Conservation (phyloP, 1,139 yeast genomes). For the Lodderomyces elongisporus region DNA sequence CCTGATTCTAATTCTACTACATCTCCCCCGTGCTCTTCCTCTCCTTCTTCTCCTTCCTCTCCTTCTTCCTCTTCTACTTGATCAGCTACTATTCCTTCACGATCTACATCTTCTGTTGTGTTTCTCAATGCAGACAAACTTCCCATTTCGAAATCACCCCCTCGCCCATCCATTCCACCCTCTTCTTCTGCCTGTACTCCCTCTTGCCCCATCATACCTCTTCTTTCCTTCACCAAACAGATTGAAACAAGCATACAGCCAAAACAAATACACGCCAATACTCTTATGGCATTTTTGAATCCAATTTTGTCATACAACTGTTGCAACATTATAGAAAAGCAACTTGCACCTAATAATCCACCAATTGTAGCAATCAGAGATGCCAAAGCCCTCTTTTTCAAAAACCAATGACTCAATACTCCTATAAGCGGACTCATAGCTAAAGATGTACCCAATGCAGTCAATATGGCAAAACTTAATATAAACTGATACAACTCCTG, state of each 20-base stretch:
- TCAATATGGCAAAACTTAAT: conserved; percentile 49
- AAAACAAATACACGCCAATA: conserved; percentile 47
- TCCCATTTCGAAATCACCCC: not conserved
- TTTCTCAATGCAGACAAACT: no score
- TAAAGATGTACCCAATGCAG: conserved; percentile 55
- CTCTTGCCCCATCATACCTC: no score
- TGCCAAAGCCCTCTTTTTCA: conserved; percentile 50
- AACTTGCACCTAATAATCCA: conserved; percentile 58
- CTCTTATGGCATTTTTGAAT: conserved; percentile 58
- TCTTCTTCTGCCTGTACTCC: conserved; percentile 8
- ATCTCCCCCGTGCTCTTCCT: no score
- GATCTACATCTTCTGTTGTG: not conserved
- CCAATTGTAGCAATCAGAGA: conserved; percentile 57
- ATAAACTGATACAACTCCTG: conserved; percentile 53
- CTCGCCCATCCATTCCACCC: not conserved
- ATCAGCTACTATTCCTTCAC: not conserved
- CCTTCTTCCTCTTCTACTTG: conserved; percentile 6
- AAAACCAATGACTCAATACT: conserved; percentile 59
- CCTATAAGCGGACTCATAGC: conserved; percentile 58
- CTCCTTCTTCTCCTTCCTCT: no score
- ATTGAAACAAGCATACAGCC: conserved; percentile 34
- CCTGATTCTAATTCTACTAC: no score
- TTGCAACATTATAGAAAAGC: conserved; percentile 53
- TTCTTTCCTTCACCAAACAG: conserved; percentile 41
- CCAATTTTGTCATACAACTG: conserved; percentile 44